Conservation (phyloP, 2,329 filamentous ascomycete species). For the Aspergillus sp. region DNA sequence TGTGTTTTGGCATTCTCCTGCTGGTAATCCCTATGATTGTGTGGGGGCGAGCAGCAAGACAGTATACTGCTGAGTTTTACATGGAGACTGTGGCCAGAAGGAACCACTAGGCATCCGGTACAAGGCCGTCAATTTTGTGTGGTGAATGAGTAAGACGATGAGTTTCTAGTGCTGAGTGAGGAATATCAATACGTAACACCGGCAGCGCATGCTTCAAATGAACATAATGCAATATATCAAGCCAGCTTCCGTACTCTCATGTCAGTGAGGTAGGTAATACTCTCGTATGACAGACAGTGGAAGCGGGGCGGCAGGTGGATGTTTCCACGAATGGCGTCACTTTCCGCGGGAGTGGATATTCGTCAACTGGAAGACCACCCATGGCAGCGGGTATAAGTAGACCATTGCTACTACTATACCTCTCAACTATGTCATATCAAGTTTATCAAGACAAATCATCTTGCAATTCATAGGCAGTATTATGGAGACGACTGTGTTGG, state of each 20-base stretch:
- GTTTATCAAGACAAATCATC: neutral
- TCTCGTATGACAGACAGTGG: too few relatives aligned
- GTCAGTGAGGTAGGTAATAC: too few relatives aligned
- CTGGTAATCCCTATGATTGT: slow-evolving; percentile 5
- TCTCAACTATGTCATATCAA: neutral
- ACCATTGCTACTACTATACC: neutral
- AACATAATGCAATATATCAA: too few relatives aligned
- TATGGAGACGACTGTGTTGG: slow-evolving; percentile 21
- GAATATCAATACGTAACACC: too few relatives aligned
- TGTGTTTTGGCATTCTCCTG: slow-evolving; percentile 1
- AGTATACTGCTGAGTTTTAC: slow-evolving; percentile 2
- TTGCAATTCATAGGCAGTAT: neutral
- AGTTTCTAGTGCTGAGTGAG: too few relatives aligned
- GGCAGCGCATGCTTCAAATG: too few relatives aligned
- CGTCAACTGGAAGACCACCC: neutral
- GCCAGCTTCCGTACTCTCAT: too few relatives aligned
- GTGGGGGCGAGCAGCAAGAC: slow-evolving; percentile 4
- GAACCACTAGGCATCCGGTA: neutral
- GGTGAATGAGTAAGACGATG: too few relatives aligned
- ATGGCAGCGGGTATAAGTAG: neutral
- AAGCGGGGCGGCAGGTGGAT: neutral
- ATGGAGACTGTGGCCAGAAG: neutral
- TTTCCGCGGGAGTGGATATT: neutral
- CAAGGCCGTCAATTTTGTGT: too few relatives aligned
- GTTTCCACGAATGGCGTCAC: slow-evolving; percentile 1